Evolutionary conservation across 257 asterid species (phyloP).

Genomic region (Rehmannia glutinosa): DNA sequence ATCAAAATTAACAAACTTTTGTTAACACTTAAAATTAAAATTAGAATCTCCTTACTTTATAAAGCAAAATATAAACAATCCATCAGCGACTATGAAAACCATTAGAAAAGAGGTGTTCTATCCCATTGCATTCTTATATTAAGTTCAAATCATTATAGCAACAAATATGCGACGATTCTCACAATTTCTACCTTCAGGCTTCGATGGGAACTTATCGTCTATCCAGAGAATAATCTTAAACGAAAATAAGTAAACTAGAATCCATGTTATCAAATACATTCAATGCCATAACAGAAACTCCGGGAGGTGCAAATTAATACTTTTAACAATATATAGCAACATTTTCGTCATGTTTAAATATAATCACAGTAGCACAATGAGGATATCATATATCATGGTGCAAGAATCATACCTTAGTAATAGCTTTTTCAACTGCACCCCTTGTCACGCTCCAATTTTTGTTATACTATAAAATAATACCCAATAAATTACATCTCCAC

Average conservation of each 20-base stretch:
- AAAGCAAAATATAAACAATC: not conserved
- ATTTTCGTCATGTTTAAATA: not conserved
- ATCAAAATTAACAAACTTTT: too few species aligned
- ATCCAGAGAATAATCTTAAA: not conserved
- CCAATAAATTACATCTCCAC: too few species aligned
- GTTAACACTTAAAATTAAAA: too few species aligned
- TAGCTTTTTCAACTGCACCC: slow-evolving; percentile 38
- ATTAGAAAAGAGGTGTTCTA: too few species aligned
- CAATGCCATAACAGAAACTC: not conserved
- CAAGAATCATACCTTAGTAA: too few species aligned
- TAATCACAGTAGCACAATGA: not conserved
- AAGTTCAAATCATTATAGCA: not conserved
- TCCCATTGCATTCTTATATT: too few species aligned
- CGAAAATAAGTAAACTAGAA: not conserved
- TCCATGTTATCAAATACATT: not conserved
- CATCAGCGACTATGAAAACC: not conserved
- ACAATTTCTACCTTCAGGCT: not conserved
- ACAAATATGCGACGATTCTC: not conserved
- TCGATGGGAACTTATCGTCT: not conserved
- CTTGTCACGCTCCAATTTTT: too few species aligned
- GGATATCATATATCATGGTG: too few species aligned
- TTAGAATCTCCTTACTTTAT: too few species aligned
- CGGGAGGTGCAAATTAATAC: not conserved
- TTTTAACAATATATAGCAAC: not conserved
- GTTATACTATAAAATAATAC: too few species aligned